Base-by-base conservation (phyloP, 2,329 filamentous ascomycete species). In the Diaporthe longicolla region DNA sequence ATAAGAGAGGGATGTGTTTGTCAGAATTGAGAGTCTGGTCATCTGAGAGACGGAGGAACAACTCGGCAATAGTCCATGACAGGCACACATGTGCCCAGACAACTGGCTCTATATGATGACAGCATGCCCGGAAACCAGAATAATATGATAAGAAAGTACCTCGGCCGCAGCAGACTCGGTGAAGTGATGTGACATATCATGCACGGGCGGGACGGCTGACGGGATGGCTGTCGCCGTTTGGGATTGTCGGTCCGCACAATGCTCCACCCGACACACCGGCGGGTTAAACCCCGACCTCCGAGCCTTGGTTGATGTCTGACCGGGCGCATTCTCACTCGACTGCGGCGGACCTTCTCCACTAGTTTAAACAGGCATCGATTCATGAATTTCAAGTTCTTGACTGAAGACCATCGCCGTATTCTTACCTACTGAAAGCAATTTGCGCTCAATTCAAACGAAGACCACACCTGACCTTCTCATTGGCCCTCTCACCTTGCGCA, bases 281-380 rank as follows among this genome's bases (percentile, higher is more conserved):
- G 63, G 63, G 63, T 68, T 54, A 68, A 68, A 68, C 63, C 63
- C 61, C 45, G 45, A 66, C 37, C 45, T n/a, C 63, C 63, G 63
- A 68, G 19, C 21, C 9, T 40, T 40, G 37, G 10, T 40, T 37
- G 61, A 32, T 15, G 29, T 52, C 40, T 68, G 48, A 66, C 45
- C 63, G 6, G 26, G 29, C 24, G 19, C 29, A 26, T 43, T 43
- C 26, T 50, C 43, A 65, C 43, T 37, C 29, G 45, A 26, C 61
- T 19, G 29, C 63, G n/a, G 63, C n/a, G 40, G 17, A n/a, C 7
- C 37, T 68, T 54, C 48, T 68, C 63, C 63, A 68, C 63, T 40
- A 54, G 40, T 54, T 5, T n/a, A 29, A 21, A 37, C 48, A 40
- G 26, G 17, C 21, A 10, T 50, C 13, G 37, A n/a, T 54, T 40